Evolutionary conservation across 345 rosid genomes (phyloP), one percentile per base, ranked within the genome.

Genomic region (Arabis alpina): DNA sequence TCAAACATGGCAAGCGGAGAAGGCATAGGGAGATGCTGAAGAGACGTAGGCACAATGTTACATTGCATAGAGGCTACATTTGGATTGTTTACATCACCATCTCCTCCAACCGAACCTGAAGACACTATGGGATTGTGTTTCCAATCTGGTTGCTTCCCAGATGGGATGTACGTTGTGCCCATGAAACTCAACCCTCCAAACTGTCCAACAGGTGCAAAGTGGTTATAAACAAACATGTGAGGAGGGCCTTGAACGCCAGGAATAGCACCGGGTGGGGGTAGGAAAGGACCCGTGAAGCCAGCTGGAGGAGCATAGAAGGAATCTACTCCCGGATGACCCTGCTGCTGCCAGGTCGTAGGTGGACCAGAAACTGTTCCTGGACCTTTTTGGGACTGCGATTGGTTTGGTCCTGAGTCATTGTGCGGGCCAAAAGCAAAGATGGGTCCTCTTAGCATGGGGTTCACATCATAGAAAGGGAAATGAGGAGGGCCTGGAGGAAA

Each of bases 161-260:
- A 88, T 11, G 97, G 98, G 56, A 94, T 83, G 66, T 88, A 90
- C 10, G 97, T 85, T 9, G 97, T 77, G 2, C 99, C 99, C 97
- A 92, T 88, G 81, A 91, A 90, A 83, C 98, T 89, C 83, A 92
- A 77, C 61, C 98, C 96, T 76, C 97, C 99, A 80, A 82, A 91
- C 79, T 94, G 99, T 56, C 98, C 97, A 74, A 91, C 92, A 13
- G 98, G 99, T 42, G 99, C 97, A 77, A 94, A 92, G 85, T 94
- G 99, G 80, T 92, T 92, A 67, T 92, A 94, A 48, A 94, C 89
- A 55, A 95, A 88, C 98, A 92, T 92, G 72, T 92, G 99, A 1
- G 96, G 93, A 50, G 92, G 92, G 6, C 96, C 98, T 68, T 88
- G 99, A 73, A 89, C 89, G 23, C 96, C 99, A 4, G 89, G 86